A percentile compares a stretch with the other conserved stretches of the same genome.
Conservation (phyloP, 83 land plant genomes). For the Picea abies region DNA sequence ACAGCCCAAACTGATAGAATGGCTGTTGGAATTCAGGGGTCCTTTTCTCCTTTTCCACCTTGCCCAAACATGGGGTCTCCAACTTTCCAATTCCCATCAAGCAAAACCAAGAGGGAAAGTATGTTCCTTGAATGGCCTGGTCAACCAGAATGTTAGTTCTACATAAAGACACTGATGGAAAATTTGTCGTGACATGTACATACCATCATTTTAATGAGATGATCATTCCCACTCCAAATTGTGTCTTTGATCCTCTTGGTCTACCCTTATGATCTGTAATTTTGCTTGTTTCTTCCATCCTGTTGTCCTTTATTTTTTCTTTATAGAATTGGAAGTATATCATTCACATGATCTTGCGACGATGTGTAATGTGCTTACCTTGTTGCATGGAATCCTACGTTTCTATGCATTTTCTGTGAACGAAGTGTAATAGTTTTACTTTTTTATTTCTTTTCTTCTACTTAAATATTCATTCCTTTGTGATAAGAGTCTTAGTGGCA, state of each 20-base stretch:
- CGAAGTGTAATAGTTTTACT: background rate
- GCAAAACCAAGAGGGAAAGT: too few relatives aligned
- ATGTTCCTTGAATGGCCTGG: too few relatives aligned
- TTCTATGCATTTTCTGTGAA: background rate
- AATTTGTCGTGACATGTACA: slow-evolving; percentile 57
- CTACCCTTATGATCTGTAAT: slow-evolving; percentile 58
- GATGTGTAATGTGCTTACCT: background rate
- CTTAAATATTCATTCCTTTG: background rate
- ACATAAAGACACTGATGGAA: slow-evolving; percentile 66
- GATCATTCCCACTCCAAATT: slow-evolving; percentile 22
- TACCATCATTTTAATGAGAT: slow-evolving; percentile 56
- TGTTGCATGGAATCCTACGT: background rate
- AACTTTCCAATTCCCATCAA: too few relatives aligned
- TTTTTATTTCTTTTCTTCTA: background rate
- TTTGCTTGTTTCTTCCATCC: background rate
- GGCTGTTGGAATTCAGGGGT: slow-evolving; percentile 19
- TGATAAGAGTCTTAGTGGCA: too few relatives aligned
- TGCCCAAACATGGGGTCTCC: background rate
- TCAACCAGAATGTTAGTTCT: background rate
- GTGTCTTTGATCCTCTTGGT: slow-evolving; percentile 40
- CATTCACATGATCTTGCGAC: background rate
- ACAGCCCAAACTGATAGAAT: slow-evolving; percentile 39
- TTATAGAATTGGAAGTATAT: background rate
- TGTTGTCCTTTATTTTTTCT: too few relatives aligned
- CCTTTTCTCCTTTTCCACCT: slow-evolving; percentile 27